Evolutionary conservation across 177 flowering plant species (phyloP), one percentile per base, ranked within the genome.

Genomic region (Vitis hybrid): DNA sequence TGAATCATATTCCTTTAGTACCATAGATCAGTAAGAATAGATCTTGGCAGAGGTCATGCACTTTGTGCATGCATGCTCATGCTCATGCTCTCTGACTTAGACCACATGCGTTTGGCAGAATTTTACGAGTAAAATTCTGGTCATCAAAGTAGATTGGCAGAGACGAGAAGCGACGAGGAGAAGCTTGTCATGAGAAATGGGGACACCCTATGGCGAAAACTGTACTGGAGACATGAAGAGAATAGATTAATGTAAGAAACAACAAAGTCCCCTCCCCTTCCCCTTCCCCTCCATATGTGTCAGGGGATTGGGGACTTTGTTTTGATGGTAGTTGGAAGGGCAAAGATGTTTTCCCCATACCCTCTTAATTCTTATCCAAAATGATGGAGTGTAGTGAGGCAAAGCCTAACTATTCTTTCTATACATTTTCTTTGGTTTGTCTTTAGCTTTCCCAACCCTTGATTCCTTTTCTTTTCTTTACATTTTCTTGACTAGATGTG

Each of bases 291-390:
- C 56, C 51, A 54, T 51, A 45, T 30, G 49, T 45, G n/a, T 17
- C 17, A 30, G 59, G 32, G 56, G 23, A 75, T 70, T 69, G 76
- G 72, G 56, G 70, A 26, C 39, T 70, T 71, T 74, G 76, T 72
- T 71, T 70, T 77, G 75, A 65, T 21, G 63, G 83, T 77, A 64
- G 80, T 74, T 80, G 80, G 68, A 69, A 66, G 59, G 71, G 66
- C 83, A 80, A 58, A 48, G 69, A 72, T 69, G 74, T 72, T 74
- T 51, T 49, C 17, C 76, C 80, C 83, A 77, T 78, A 64, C 83
- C 64, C 4, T 30, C 66, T 67, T 7, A 60, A 71, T 67, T 74
- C 76, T 72, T 81, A 72, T 81, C 84, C 81, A 56, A 19, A 32
- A 14, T 64, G 72, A 58, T 62, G 72, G 51, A 57, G 14, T 60